These are phyloP conservation scores for Salix dunnii DNA, from an alignment of 345 rosid species.

Conservation along the genomic window DNA sequence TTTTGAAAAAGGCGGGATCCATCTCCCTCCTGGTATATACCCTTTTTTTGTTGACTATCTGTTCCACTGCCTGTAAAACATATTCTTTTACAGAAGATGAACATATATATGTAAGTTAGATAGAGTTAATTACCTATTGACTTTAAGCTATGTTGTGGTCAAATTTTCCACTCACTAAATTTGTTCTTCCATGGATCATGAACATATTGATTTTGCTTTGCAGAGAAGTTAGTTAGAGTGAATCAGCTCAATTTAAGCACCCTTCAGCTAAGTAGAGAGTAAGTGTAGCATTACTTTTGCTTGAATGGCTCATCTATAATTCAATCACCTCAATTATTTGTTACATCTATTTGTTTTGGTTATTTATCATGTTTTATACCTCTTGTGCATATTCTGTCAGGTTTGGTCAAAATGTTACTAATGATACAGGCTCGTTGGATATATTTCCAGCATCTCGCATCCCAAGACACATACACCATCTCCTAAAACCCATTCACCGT, in stretches of 20 bases:
- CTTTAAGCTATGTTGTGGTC: conserved; percentile 1
- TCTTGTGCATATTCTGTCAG: conserved; percentile 35
- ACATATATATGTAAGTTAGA: not conserved
- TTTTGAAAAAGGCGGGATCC: conserved; percentile 95
- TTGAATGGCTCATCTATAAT: not conserved
- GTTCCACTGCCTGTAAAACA: not conserved
- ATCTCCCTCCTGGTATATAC: conserved; percentile 61
- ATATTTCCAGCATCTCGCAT: conserved; percentile 66
- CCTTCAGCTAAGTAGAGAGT: conserved; percentile 70
- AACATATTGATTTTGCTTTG: conserved; percentile 17
- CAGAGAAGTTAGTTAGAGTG: conserved; percentile 78
- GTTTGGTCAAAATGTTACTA: conserved; percentile 68
- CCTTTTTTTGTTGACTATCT: conserved; percentile 2
- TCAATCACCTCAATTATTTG: not conserved
- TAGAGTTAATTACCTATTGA: not conserved
- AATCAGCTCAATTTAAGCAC: conserved; percentile 62
- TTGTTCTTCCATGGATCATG: not conserved
- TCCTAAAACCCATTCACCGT: conserved; percentile 50
- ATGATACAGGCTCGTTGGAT: conserved; percentile 81
- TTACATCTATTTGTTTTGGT: conserved; percentile 4
- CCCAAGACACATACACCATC: conserved; percentile 67
- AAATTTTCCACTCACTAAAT: conserved; percentile 6
- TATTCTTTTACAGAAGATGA: not conserved
- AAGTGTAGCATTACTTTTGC: conserved; percentile 31
- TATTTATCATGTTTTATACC: conserved; percentile 11